phyloP scores from a whole-genome alignment of 345 rosid species.

The Pistacia integerrima region DNA sequence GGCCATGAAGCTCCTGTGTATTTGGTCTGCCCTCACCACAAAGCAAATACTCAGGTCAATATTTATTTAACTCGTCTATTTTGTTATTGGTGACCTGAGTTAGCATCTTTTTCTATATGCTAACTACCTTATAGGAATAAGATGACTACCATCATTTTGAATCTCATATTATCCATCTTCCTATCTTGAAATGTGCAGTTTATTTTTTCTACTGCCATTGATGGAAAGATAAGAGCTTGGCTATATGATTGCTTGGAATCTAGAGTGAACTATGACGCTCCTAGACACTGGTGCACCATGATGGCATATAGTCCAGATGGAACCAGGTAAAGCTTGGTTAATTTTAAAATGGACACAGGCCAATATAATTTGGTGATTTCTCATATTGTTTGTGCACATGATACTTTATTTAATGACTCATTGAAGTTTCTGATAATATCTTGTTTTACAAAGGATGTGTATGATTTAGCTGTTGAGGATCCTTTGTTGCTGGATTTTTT shows the following conservation, averaged over 20 bases:
- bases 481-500: neutral
- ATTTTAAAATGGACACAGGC: neutral
- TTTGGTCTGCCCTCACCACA: constrained; percentile 55
- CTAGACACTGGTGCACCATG: constrained; percentile 71
- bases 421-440: neutral
- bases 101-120: neutral
- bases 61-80: no score
- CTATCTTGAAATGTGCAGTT: constrained; percentile 44
- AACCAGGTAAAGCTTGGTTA: constrained; percentile 49
- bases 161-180: constrained; percentile 8
- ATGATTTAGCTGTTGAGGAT: neutral
- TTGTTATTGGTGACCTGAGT: neutral
- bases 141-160: constrained; percentile 1
- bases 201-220: constrained; percentile 84
- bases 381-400: neutral
- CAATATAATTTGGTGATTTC: neutral
- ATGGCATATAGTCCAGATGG: constrained; percentile 92
- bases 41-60: constrained; percentile 14
- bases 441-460: neutral
- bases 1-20: constrained; percentile 64
- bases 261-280: constrained; percentile 91
- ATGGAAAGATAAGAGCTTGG: constrained; percentile 96
- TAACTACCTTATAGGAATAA: constrained; percentile 5
- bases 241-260: constrained; percentile 76
- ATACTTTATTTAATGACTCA: neutral